Percentiles rank a stretch among this genome's conserved stretches.
phyloP scores from a whole-genome alignment of 2,329 filamentous ascomycete species.

The Aureobasidium sp. region DNA sequence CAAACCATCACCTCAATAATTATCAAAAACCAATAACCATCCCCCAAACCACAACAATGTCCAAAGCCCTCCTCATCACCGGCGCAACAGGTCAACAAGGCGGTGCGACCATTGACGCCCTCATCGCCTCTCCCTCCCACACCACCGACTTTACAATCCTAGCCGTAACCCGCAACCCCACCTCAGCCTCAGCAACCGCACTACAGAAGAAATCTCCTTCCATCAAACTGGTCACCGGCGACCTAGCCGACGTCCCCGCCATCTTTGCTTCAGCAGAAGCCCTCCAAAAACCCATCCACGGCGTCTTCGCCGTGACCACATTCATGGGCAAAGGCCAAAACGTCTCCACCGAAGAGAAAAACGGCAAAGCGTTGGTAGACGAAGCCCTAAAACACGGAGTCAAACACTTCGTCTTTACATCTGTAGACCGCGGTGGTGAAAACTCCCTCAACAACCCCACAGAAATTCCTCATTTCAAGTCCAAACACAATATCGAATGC shows the following conservation, averaged over 20 bases:
- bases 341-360: slow-evolving; percentile 50
- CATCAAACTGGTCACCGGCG: slow-evolving; percentile 64
- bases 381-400: slow-evolving; percentile 59
- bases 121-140: slow-evolving; percentile 37
- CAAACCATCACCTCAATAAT: background rate
- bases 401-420: slow-evolving; percentile 67
- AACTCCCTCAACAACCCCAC: slow-evolving; percentile 60
- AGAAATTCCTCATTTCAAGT: slow-evolving; percentile 66
- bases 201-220: slow-evolving; percentile 51
- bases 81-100: slow-evolving; percentile 55
- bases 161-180: slow-evolving; percentile 65
- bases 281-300: slow-evolving; percentile 46
- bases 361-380: slow-evolving; percentile 66
- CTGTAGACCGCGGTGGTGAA: slow-evolving; percentile 69
- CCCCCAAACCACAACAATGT: slow-evolving; percentile 1
- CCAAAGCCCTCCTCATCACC: slow-evolving; percentile 43
- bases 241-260: slow-evolving; percentile 56
- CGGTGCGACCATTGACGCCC: slow-evolving; percentile 47
- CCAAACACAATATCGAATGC: slow-evolving; percentile 68
- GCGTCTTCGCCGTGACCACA: slow-evolving; percentile 67
- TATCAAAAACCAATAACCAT: background rate
- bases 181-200: slow-evolving; percentile 56
- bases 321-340: slow-evolving; percentile 42
- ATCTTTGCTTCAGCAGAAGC: slow-evolving; percentile 49
- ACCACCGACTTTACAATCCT: slow-evolving; percentile 55